Conservation (phyloP, 768 basidiomycete genomes). For the Hericium alpestre region DNA sequence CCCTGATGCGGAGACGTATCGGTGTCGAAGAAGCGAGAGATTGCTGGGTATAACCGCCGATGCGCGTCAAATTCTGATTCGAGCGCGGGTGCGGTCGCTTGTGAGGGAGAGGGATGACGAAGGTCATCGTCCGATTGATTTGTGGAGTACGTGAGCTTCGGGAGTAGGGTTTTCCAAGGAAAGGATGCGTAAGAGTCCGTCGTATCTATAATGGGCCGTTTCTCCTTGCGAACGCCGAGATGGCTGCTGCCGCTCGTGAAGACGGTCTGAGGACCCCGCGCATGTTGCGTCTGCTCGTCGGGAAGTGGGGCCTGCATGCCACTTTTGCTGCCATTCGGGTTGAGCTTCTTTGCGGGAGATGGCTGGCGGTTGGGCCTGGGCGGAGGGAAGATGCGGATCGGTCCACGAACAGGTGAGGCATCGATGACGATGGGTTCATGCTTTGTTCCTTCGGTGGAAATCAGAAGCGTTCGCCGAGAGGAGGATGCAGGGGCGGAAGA, state of each 20-base stretch:
- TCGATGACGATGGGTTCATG: constrained; percentile 7
- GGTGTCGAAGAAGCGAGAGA: constrained; percentile 5
- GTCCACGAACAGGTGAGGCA: constrained; percentile 4
- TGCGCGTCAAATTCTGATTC: neutral
- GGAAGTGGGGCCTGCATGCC: neutral
- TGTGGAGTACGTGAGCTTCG: no score
- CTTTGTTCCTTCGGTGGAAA: constrained; percentile 1
- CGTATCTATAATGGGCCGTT: no score
- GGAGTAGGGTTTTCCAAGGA: no score
- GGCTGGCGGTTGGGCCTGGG: neutral
- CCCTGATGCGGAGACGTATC: constrained; percentile 38
- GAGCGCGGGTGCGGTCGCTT: no score
- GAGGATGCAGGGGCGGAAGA: no score
- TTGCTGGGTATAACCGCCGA: constrained; percentile 8
- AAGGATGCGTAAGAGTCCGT: no score
- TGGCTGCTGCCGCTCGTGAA: neutral
- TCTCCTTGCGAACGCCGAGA: no score
- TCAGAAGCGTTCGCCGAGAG: no score
- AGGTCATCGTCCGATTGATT: no score
- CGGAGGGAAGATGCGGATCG: neutral
- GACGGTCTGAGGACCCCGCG: neutral
- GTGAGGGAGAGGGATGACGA: no score
- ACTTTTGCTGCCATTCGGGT: neutral
- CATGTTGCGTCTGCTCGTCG: neutral
- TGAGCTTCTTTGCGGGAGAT: neutral